phyloP scores from a whole-genome alignment of 345 rosid species.

The Camelina hispida region DNA sequence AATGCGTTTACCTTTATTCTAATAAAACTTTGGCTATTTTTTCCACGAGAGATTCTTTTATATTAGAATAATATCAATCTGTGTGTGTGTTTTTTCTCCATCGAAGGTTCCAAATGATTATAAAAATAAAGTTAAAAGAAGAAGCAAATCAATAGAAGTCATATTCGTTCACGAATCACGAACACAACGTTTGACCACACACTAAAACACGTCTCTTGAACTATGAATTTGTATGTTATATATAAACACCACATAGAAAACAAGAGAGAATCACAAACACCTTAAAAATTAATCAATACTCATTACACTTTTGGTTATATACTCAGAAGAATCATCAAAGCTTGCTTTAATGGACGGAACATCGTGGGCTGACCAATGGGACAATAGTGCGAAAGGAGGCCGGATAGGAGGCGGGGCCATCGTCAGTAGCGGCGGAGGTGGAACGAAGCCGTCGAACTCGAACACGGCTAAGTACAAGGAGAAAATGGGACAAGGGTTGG shows the following conservation, averaged over 20 bases:
- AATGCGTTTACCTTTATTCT: not conserved
- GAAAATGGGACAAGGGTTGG: constrained; percentile 66
- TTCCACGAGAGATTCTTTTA: constrained; percentile 17
- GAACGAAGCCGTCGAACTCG: constrained; percentile 32
- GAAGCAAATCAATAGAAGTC: constrained; percentile 33
- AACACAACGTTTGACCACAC: constrained; percentile 42
- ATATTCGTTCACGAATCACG: constrained; percentile 19
- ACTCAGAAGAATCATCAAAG: not conserved
- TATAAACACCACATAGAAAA: constrained; percentile 27
- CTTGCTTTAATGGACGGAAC: constrained; percentile 46
- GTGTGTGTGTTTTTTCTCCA: constrained; percentile 7
- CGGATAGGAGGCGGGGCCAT: constrained; percentile 33
- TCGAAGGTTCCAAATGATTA: constrained; percentile 24
- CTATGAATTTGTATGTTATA: not conserved
- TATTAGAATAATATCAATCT: not conserved
- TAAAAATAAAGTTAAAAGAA: not conserved
- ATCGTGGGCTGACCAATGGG: constrained; percentile 97
- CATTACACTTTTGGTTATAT: not conserved
- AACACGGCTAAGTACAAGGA: constrained; percentile 68
- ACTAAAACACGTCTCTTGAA: constrained; percentile 14
- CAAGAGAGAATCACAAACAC: not conserved
- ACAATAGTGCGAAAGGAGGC: constrained; percentile 44
- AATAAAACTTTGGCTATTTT: not conserved
- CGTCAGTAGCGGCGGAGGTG: constrained; percentile 34
- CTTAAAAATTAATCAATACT: not conserved